Evolutionary conservation across 1,284 basidiomycete species (phyloP).

Genomic region (Apiotrichum laibachii): DNA sequence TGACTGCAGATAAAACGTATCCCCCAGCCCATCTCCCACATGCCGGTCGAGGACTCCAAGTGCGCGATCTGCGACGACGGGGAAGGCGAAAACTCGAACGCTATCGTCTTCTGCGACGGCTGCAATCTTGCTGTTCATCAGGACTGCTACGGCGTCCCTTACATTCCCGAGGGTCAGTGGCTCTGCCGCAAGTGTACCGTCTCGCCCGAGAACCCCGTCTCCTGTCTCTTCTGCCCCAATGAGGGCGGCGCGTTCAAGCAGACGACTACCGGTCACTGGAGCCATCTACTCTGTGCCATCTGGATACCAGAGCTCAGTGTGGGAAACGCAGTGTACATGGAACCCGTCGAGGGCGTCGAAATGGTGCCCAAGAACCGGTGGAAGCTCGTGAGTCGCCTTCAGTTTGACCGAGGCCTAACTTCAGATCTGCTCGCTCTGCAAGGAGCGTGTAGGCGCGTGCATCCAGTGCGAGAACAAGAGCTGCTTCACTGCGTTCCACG

Average conservation of each 20-base stretch:
- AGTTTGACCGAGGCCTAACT: background rate
- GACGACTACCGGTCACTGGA: slow-evolving; percentile 89
- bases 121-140: slow-evolving; percentile 99
- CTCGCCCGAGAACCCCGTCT: slow-evolving; percentile 82
- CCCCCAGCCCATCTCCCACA: slow-evolving; percentile 71
- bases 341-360: slow-evolving; percentile 89
- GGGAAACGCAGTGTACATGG: slow-evolving; percentile 96
- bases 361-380: slow-evolving; percentile 85
- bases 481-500: slow-evolving; percentile 92
- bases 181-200: slow-evolving; percentile 98
- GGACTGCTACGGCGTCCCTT: slow-evolving; percentile 98
- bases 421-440: slow-evolving; percentile 84
- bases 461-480: slow-evolving; percentile 92
- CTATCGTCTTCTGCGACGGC: slow-evolving; percentile 98
- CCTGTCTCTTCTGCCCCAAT: slow-evolving; percentile 90
- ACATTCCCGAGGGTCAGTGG: slow-evolving; percentile 99
- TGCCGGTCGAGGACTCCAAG: slow-evolving; percentile 88
- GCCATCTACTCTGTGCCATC: slow-evolving; percentile 93
- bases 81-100: slow-evolving; percentile 97
- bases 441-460: slow-evolving; percentile 79
- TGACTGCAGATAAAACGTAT: slow-evolving; percentile 75
- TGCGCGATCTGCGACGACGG: slow-evolving; percentile 98
- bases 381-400: slow-evolving; percentile 70
- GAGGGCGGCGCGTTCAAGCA: slow-evolving; percentile 99
- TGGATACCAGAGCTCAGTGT: slow-evolving; percentile 97